Percentiles rank a stretch among this genome's conserved stretches.
phyloP scores from a whole-genome alignment of 2,329 filamentous ascomycete genomes.

The Penicillium sp. region DNA sequence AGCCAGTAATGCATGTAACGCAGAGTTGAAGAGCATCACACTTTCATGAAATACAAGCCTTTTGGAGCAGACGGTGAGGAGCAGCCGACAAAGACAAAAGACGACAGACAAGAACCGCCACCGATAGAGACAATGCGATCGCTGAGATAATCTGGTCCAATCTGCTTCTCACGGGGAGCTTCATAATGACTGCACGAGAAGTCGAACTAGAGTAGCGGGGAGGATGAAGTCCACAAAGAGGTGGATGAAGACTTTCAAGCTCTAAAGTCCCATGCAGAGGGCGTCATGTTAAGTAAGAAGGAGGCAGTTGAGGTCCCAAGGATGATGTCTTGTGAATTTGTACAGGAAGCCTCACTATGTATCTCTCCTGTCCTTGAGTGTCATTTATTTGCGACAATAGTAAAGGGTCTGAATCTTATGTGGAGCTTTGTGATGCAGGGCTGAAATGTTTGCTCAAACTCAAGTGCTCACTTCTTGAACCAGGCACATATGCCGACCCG shows the following conservation, averaged over 20 bases:
- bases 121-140: not conserved
- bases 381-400: not conserved
- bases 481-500: not conserved
- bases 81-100: slow-evolving; percentile 4
- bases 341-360: not conserved
- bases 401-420: too few species aligned
- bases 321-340: not conserved
- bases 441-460: not conserved
- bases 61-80: slow-evolving; percentile 2
- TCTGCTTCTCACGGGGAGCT: not conserved
- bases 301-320: not conserved
- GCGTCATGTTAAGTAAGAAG: not conserved
- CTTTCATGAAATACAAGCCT: not conserved
- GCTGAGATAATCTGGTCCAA: not conserved
- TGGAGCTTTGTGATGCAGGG: too few species aligned
- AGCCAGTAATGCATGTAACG: not conserved
- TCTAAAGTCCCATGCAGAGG: not conserved
- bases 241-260: not conserved
- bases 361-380: not conserved
- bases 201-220: not conserved
- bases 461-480: not conserved
- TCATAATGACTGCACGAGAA: not conserved
- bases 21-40: not conserved
- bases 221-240: not conserved
- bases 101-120: slow-evolving; percentile 1